phyloP scores from a whole-genome alignment of 1,284 basidiomycete species.

The Hemileia vastatrix region DNA sequence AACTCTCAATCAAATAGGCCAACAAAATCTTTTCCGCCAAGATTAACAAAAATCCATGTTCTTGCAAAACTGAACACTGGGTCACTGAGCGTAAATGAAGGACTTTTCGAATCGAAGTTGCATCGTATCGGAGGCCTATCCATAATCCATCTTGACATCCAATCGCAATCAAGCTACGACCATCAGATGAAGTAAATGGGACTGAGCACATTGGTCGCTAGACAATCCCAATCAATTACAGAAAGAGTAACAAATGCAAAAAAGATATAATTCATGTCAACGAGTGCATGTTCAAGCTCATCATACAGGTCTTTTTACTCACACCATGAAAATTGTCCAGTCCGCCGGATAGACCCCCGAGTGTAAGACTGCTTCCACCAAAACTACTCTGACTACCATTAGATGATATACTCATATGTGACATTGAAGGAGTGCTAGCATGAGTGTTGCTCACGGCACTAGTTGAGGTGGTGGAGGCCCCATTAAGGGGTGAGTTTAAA shows the following conservation, averaged over 20 bases:
- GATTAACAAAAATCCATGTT: slow-evolving; percentile 90
- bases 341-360: background rate
- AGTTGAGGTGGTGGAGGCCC: too few relatives aligned
- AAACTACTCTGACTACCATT: background rate
- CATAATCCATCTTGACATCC: slow-evolving; percentile 93
- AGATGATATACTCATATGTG: too few relatives aligned
- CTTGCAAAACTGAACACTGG: slow-evolving; percentile 87
- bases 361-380: background rate
- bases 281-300: background rate
- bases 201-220: slow-evolving; percentile 31
- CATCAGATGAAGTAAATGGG: slow-evolving; percentile 57
- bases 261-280: background rate
- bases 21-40: slow-evolving; percentile 69
- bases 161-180: slow-evolving; percentile 76
- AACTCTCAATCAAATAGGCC: slow-evolving; percentile 73
- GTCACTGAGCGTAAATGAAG: slow-evolving; percentile 81
- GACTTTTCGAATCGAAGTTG: slow-evolving; percentile 74
- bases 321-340: slow-evolving; percentile 15
- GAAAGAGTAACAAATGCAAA: background rate
- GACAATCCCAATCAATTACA: background rate
- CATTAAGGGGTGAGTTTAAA: too few relatives aligned
- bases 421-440: background rate
- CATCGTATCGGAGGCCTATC: slow-evolving; percentile 85
- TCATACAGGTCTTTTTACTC: background rate
- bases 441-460: too few relatives aligned